Base-by-base conservation (phyloP, 371 early-diverging fungal genomes). In the Syncephalastrum monosporum region DNA sequence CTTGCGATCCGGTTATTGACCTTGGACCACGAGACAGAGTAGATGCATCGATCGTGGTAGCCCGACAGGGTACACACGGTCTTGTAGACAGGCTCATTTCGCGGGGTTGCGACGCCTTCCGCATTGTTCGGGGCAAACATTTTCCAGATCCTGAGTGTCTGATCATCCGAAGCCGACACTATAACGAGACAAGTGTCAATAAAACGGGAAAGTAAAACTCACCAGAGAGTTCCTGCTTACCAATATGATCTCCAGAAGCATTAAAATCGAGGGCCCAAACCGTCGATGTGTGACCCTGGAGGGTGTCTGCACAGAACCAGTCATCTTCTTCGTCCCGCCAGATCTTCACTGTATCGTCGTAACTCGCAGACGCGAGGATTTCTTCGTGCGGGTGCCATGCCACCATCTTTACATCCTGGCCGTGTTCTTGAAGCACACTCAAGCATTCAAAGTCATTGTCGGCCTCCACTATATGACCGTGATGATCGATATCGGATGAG, bases 381-480 rank as follows among this genome's bases (percentile, higher is more conserved):
- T 96, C 96, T 46, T 89, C 71, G 5, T 61, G 73, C 5, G 97
- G 97, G 71, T 96, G 95, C 95, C 96, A 98, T 43, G 72, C 69
- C 0, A 97, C 90, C 86, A 86, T 88, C 66, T 98, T 98, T 46
- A 97, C 97, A 69, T 98, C 99, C 73, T 97, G 96, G 8, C 87
- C 82, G 69, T 98, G 99, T 66, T 98, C 97, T 68, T 95, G 95
- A 43, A 97, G 75, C 15, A 98, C 96, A 56, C 90, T 87, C 25
- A 96, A 68, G 69, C 96, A 96, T 67, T 97, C 96, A 67, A 96
- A 97, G 65, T 97, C 97, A 56, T 85, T 87, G 56, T 95, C 93
- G 23, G 80, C 60, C 38, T 69, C 79, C 13, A 80, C 86, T 76
- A 61, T n/a, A 42, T 19, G n/a, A 47, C 2, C 13, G 21, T 52